Base-by-base conservation (phyloP, 2,329 filamentous ascomycete species). In the Thielaviopsis ethacetica region DNA sequence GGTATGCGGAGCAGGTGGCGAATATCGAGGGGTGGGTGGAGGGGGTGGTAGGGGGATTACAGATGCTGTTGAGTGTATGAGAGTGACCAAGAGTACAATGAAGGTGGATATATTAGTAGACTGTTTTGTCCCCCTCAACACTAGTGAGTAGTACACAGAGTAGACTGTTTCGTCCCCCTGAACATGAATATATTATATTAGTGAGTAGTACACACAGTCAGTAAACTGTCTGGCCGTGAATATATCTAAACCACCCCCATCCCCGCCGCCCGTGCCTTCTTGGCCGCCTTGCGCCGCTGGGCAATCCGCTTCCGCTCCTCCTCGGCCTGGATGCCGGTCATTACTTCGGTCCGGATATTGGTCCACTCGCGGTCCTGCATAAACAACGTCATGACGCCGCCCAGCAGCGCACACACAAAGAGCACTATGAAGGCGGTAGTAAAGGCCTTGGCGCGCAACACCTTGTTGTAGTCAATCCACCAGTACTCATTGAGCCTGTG, bases 1-100 rank as follows among this genome's bases (percentile, higher is more conserved):
- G 85, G 85, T 91, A 91, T 69, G 74, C 79, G 61, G 78, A 85
- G 68, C 82, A 85, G 64, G 82, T 80, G 0, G 79, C 81, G 63
- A 88, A 87, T 66, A 67, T 91, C 21, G 69, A 78, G 68, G 71
- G 76, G 15, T 88, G 83, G 77, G 63, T 82, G 56, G 73, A 75
- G 34, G 84, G 84, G 0, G 73, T 83, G 64, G 75, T 27, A 60
- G 21, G 59, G 63, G 12, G n/a, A n/a, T n/a, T n/a, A n/a, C n/a
- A n/a, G n/a, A n/a, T n/a, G n/a, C n/a, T n/a, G n/a, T n/a, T n/a
- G n/a, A n/a, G n/a, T n/a, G n/a, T n/a, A n/a, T n/a, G n/a, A n/a
- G n/a, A n/a, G n/a, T n/a, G n/a, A n/a, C n/a, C n/a, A n/a, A n/a
- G n/a, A n/a, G n/a, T n/a, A n/a, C n/a, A n/a, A n/a, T n/a, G n/a